Percentiles rank a stretch among this genome's conserved stretches.
Conservation (phyloP, 768 basidiomycete species). For the Pulveroboletus frians region DNA sequence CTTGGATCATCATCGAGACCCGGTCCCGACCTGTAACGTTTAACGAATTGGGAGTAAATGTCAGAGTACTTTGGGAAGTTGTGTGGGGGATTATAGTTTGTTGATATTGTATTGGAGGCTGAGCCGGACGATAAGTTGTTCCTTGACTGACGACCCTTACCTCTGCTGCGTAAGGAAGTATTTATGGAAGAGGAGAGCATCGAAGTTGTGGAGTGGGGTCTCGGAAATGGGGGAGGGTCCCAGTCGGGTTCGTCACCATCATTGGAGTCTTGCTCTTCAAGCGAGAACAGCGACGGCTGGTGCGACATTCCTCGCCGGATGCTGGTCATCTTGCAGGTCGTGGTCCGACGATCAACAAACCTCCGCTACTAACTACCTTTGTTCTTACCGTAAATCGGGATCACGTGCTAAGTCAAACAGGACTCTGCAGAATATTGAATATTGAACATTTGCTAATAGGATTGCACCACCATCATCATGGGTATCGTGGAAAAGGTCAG, state of each 20-base stretch:
- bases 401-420: conserved; percentile 13
- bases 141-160: conserved; percentile 30
- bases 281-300: conserved; percentile 64
- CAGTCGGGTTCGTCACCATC: conserved; percentile 43
- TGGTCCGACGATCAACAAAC: not conserved
- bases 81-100: conserved; percentile 28
- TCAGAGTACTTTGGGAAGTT: conserved; percentile 45
- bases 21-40: conserved; percentile 64
- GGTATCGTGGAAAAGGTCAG: conserved; percentile 90
- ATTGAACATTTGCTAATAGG: not conserved
- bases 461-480: conserved; percentile 48
- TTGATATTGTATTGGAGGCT: conserved; percentile 23
- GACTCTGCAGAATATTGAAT: no score
- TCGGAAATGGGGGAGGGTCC: conserved; percentile 34
- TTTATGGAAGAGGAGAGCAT: conserved; percentile 28
- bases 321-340: conserved; percentile 16
- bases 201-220: conserved; percentile 18
- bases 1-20: conserved; percentile 62
- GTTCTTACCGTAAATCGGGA: not conserved
- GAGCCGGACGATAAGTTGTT: conserved; percentile 27
- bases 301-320: conserved; percentile 35
- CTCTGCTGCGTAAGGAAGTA: conserved; percentile 28
- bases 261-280: conserved; percentile 51
- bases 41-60: conserved; percentile 77
- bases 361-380: not conserved